Percentiles rank a stretch among this genome's conserved stretches.
Evolutionary conservation across 441 rosid species (phyloP).

Genomic region (Populus hybrid): DNA sequence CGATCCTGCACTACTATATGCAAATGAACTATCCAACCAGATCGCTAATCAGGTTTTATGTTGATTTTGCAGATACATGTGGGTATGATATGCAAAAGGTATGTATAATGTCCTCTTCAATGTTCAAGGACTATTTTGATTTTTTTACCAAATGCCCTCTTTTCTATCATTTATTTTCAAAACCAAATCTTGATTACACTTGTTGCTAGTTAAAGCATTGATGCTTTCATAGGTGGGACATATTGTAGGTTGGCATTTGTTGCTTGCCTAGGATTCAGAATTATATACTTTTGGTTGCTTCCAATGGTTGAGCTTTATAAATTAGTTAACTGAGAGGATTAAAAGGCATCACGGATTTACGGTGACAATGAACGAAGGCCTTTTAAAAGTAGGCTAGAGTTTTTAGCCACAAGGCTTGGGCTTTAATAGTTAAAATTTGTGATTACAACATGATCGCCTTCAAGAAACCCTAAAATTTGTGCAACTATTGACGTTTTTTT

Average conservation of each 20-base stretch:
- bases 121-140: neutral
- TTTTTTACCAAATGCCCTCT: neutral
- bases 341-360: neutral
- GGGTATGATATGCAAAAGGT: slow-evolving; percentile 67
- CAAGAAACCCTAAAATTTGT: neutral
- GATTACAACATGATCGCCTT: neutral
- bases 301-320: neutral
- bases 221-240: neutral
- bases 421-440: neutral
- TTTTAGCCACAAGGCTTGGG: neutral
- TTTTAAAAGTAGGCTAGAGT: neutral
- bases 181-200: neutral
- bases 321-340: neutral
- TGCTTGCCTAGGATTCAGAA: neutral
- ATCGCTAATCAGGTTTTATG: slow-evolving; percentile 26
- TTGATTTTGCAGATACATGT: slow-evolving; percentile 47
- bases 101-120: slow-evolving; percentile 16
- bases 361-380: neutral
- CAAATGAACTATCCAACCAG: neutral
- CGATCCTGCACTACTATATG: neutral
- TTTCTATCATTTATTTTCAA: neutral
- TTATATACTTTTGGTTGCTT: neutral
- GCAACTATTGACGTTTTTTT: neutral
- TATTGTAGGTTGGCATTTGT: slow-evolving; percentile 7
- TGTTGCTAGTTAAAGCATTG: neutral